Evolutionary conservation across 805 yeast genomes (phyloP).

Genomic region (Peterozyma toletana): DNA sequence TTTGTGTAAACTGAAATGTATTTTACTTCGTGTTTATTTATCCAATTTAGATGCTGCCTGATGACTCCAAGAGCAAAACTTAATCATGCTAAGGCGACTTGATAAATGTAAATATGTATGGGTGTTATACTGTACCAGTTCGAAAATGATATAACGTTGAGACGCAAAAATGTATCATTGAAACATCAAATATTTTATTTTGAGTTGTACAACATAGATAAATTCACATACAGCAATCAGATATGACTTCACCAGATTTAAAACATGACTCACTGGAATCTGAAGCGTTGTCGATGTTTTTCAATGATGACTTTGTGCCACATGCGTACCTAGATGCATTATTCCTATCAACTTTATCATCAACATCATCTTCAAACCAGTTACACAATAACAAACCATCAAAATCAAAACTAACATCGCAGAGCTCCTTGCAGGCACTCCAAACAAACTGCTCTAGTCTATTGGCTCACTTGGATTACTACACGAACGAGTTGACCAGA

Average conservation of each 20-base stretch:
- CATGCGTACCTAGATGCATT: conserved; percentile 60
- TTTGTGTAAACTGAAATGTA: too few relatives aligned
- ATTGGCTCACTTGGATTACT: conserved; percentile 53
- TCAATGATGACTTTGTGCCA: conserved; percentile 59
- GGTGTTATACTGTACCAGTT: too few relatives aligned
- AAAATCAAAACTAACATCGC: conserved; percentile 9
- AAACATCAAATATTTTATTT: too few relatives aligned
- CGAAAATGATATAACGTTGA: too few relatives aligned
- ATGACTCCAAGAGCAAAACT: too few relatives aligned
- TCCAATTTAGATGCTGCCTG: too few relatives aligned
- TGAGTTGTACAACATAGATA: too few relatives aligned
- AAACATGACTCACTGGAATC: conserved; percentile 12
- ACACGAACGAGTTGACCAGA: conserved; percentile 49
- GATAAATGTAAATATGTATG: too few relatives aligned
- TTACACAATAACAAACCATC: conserved; percentile 4
- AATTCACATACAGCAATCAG: not conserved
- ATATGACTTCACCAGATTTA: conserved; percentile 8
- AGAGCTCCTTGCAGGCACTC: conserved; percentile 27
- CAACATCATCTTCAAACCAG: conserved; percentile 7
- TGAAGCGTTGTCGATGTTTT: conserved; percentile 57
- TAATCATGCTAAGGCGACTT: too few relatives aligned
- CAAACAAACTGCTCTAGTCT: conserved; percentile 43
- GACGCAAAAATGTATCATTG: too few relatives aligned
- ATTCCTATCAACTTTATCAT: conserved; percentile 30
- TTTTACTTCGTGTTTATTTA: too few relatives aligned